These are phyloP conservation scores for Solanum hybrid DNA, from an alignment of 305 asterid species.

Conservation along the genomic window DNA sequence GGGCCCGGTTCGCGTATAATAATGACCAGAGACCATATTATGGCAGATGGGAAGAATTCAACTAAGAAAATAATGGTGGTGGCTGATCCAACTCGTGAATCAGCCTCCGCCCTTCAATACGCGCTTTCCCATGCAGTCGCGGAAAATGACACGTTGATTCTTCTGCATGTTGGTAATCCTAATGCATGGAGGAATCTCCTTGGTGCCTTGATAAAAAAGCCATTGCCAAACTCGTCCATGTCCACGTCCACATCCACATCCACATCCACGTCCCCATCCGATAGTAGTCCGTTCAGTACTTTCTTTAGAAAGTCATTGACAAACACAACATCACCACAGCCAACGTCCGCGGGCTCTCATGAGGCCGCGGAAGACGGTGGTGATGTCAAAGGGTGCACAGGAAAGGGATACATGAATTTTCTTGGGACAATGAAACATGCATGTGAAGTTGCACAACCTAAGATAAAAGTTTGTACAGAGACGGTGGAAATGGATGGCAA, in stretches of 20 bases:
- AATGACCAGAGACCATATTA: conserved; percentile 1
- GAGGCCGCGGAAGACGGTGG: not conserved
- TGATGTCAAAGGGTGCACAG: not conserved
- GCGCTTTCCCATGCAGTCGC: conserved; percentile 50
- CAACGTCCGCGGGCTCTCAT: not conserved
- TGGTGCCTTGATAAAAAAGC: conserved; percentile 29
- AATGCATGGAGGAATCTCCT: conserved; percentile 52
- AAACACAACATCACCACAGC: not conserved
- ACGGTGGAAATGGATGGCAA: conserved; percentile 42
- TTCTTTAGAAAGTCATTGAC: conserved; percentile 1
- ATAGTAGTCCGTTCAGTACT: not conserved
- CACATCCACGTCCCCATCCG: not conserved
- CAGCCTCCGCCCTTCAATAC: conserved; percentile 58
- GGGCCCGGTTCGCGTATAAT: not conserved
- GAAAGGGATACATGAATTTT: conserved; percentile 21
- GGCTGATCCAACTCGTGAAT: conserved; percentile 63
- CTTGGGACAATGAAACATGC: conserved; percentile 51
- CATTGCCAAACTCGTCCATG: conserved; percentile 4
- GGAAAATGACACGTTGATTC: conserved; percentile 41
- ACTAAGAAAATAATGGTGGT: conserved; percentile 59
- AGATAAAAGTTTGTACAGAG: conserved; percentile 32
- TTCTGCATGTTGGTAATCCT: conserved; percentile 42
- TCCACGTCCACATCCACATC: not conserved
- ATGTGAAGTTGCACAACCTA: conserved; percentile 32
- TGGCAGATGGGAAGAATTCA: not conserved